These are phyloP conservation scores for Kodamaea arcana DNA, from an alignment of 1,139 yeast genomes.

Conservation along the genomic window DNA sequence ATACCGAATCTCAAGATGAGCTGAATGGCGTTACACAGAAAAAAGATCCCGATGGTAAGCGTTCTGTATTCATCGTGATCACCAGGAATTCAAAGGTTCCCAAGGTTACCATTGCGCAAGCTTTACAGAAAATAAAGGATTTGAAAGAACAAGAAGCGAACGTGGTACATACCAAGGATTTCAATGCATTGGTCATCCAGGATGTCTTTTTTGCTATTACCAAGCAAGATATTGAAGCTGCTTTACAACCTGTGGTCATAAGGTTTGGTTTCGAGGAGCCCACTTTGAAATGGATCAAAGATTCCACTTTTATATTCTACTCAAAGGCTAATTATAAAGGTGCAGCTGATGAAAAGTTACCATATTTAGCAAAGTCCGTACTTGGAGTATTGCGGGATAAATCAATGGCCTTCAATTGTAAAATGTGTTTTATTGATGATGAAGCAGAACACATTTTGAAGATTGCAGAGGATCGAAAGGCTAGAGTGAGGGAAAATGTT, in stretches of 20 bases:
- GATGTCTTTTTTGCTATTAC: constrained; percentile 55
- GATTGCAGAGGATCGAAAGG: constrained; percentile 17
- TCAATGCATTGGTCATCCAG: constrained; percentile 52
- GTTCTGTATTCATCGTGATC: constrained; percentile 62
- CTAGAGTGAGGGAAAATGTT: not conserved
- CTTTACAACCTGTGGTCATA: constrained; percentile 23
- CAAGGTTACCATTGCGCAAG: constrained; percentile 23
- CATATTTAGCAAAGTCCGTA: constrained; percentile 28
- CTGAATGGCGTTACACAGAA: no score
- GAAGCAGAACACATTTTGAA: constrained; percentile 31
- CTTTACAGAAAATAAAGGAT: constrained; percentile 27
- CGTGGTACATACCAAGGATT: constrained; percentile 23
- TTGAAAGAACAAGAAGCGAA: constrained; percentile 24
- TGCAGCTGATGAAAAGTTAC: constrained; percentile 32
- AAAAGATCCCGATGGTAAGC: constrained; percentile 77
- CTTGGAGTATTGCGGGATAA: constrained; percentile 29
- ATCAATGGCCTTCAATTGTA: constrained; percentile 48
- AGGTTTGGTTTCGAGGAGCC: constrained; percentile 19
- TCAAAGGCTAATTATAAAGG: constrained; percentile 22
- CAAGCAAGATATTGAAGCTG: constrained; percentile 37
- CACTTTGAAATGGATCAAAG: constrained; percentile 36
- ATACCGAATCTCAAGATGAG: constrained; percentile 56
- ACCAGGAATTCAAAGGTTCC: constrained; percentile 34
- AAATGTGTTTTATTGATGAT: constrained; percentile 39
- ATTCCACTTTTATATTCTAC: constrained; percentile 41